Evolutionary conservation across 768 basidiomycete species (phyloP), one percentile per base, ranked within the genome.

Genomic region (Mycena haematopus): DNA sequence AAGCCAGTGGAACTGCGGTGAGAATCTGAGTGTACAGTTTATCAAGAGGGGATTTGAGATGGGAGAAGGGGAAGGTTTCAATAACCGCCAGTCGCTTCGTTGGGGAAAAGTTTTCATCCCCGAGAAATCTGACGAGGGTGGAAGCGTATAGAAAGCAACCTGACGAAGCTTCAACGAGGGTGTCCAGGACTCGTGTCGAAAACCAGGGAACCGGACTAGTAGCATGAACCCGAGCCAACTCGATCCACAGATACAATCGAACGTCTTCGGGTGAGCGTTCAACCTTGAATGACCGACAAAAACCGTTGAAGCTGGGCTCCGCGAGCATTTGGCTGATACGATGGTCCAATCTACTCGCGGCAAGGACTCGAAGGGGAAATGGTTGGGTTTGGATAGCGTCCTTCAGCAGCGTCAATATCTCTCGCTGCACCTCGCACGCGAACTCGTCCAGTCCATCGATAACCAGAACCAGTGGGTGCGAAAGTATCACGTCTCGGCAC

Each of bases 71-170:
- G 21, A 53, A 27, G n/a, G 11, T 42, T 22, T 49, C 22, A 6
- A 67, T 22, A 24, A 22, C 44, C 0, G 52, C 15, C 31, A 67
- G 33, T 22, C 65, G 61, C 15, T 55, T 40, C 22, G 31, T 33
- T 6, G 50, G 58, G 14, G 35, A 33, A 24, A 63, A 67, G 13
- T 49, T 35, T 29, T 35, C 13, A 29, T 63, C 58, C 22, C 19
- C 35, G 6, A 67, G 50, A 45, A 67, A 67, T 8, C 10, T 51
- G 53, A 63, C 21, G 38, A 67, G 62, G 11, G 55, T 67, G 5
- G 56, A 62, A 2, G 62, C 65, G 36, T 62, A 63, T 7, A 60
- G 35, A 44, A 67, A 63, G 35, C 62, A 67, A 1, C 65, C 65
- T 2, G 49, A 29, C 7, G 65, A 63, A 11, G 58, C 45, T 36